Evolutionary conservation across 2,329 filamentous ascomycete genomes (phyloP).

Genomic region (Blastomyces percursus): DNA sequence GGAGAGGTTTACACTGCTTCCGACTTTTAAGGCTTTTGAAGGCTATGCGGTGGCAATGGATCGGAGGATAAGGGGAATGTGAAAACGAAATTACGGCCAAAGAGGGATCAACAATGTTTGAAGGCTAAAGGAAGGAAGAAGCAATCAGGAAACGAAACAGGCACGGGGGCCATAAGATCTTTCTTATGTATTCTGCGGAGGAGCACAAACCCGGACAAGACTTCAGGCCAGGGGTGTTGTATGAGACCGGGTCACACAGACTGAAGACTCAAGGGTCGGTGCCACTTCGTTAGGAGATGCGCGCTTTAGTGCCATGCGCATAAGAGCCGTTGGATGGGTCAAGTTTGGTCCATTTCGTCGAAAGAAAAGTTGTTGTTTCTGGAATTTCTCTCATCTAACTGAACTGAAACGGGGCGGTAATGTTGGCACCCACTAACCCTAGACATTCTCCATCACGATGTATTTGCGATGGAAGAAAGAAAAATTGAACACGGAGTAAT

Average conservation of each 20-base stretch:
- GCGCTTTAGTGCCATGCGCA: neutral
- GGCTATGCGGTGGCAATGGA: neutral
- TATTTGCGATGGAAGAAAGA: neutral
- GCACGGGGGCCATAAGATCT: neutral
- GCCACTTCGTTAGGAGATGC: neutral
- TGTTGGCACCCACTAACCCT: neutral
- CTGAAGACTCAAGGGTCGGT: neutral
- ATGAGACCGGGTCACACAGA: neutral
- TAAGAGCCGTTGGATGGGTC: neutral
- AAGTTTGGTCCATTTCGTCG: neutral
- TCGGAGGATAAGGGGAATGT: neutral
- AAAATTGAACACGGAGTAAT: neutral
- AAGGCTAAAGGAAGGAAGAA: neutral
- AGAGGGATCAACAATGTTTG: neutral
- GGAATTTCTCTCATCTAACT: neutral
- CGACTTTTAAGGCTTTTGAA: neutral
- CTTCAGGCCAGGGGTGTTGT: neutral
- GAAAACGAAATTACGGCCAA: neutral
- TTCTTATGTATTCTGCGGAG: neutral
- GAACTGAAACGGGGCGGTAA: neutral
- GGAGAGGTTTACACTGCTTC: neutral
- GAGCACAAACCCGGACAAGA: neutral
- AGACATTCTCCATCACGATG: neutral
- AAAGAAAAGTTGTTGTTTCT: neutral
- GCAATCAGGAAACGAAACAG: neutral